Base-by-base conservation (phyloP, 345 rosid species). In the Murraya paniculata region DNA sequence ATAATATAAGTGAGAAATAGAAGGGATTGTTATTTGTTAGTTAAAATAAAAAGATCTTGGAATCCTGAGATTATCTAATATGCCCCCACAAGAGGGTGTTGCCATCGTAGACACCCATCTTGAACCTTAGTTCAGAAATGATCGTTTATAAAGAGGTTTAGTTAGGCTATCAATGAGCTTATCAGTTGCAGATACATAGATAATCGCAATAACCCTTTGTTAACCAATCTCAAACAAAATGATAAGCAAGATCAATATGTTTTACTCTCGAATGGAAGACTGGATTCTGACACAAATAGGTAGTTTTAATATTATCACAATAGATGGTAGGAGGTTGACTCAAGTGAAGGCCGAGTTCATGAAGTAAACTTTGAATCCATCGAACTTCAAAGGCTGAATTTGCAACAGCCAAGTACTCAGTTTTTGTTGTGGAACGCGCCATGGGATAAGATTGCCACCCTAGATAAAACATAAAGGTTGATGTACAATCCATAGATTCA, bases 231-330 rank as follows among this genome's bases (percentile, higher is more conserved):
- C 61, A 45, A n/a, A 70, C 24, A 16, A 70, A 41, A 7, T 80
- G 79, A 38, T 28, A 70, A 45, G 76, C 62, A 18, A 80, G 22
- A 53, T 31, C 56, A 22, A 72, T 1, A 31, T 72, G 72, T 28
- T 79, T 79, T 59, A 75, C 39, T 24, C 60, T 38, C 4, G 60
- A 75, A 7, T 75, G 70, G 16, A 75, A 62, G 3, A 62, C 28
- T 2, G 25, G 64, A 50, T 64, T 75, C 24, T 21, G 8, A 45
- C 48, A 45, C 2, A 75, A 28, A 13, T 22, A 64, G 0, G 22
- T 62, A 1, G 60, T 9, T 24, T 38, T 19, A 30, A 19, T 38
- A 41, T 39, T 60, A 27, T 61, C 58, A 19, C 0, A 59, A 9
- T 4, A 13, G 18, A 61, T 61, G 9, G 18, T 16, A 4, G 5